phyloP scores from a whole-genome alignment of 2,329 filamentous ascomycete genomes.

The Coniosporium tulheliwenetii region DNA sequence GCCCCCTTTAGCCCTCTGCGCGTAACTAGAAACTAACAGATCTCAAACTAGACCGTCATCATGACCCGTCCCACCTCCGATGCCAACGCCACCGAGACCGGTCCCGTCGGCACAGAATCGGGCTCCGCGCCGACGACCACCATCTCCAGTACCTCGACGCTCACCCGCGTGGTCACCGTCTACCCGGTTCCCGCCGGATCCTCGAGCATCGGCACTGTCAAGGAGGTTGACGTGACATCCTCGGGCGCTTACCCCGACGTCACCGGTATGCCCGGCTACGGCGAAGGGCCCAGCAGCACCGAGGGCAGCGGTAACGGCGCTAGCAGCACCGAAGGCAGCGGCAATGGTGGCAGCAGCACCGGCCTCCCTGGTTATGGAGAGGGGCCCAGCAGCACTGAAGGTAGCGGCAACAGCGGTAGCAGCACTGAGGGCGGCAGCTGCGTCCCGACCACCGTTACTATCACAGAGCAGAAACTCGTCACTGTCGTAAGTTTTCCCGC shows the following conservation, averaged over 20 bases:
- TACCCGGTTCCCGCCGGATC: conserved; percentile 9
- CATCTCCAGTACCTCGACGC: conserved; percentile 14
- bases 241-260: neutral
- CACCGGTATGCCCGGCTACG: conserved; percentile 3
- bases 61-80: conserved; percentile 7
- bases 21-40: conserved; percentile 5
- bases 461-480: conserved; percentile 16
- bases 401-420: conserved; percentile 2
- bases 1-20: neutral
- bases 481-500: conserved; percentile 1
- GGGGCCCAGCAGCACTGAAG: conserved; percentile 2
- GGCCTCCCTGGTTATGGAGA: neutral
- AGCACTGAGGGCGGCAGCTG: conserved; percentile 8
- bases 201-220: neutral
- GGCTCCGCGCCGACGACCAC: conserved; percentile 5
- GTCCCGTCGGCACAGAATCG: neutral
- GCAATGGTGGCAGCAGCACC: conserved; percentile 7
- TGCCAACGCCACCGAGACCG: neutral
- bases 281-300: conserved; percentile 4
- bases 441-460: conserved; percentile 14
- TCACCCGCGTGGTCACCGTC: conserved; percentile 17
- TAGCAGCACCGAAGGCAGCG: conserved; percentile 4
- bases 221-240: conserved; percentile 1
- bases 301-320: conserved; percentile 4
- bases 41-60: conserved; percentile 6